Conservation (phyloP, 2,329 filamentous ascomycete genomes). For the Exophiala xenobiotica region DNA sequence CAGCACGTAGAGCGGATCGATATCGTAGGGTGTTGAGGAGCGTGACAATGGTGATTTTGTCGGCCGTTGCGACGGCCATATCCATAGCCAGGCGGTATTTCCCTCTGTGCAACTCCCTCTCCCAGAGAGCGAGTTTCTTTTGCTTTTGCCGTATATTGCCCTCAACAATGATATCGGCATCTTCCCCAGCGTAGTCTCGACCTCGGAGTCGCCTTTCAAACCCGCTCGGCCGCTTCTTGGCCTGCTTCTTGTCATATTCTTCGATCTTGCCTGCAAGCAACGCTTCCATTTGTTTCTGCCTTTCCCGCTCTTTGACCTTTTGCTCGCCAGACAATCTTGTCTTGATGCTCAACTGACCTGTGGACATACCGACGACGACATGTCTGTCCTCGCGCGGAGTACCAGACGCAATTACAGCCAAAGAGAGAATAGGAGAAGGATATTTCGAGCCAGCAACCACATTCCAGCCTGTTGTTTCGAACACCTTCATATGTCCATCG, state of each 20-base stretch:
- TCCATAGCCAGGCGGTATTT: constrained; percentile 78
- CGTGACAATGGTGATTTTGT: constrained; percentile 67
- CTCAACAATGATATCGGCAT: constrained; percentile 84
- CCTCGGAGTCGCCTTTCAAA: constrained; percentile 64
- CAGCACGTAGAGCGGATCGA: constrained; percentile 77
- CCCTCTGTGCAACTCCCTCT: constrained; percentile 74
- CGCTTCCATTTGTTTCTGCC: constrained; percentile 81
- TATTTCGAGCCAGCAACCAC: constrained; percentile 95
- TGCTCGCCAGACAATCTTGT: constrained; percentile 84
- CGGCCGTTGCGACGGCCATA: constrained; percentile 63
- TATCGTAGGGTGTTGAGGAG: constrained; percentile 82
- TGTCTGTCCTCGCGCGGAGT: constrained; percentile 78
- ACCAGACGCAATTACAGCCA: constrained; percentile 72
- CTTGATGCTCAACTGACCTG: constrained; percentile 83
- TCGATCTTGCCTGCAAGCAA: constrained; percentile 75
- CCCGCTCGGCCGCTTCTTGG: constrained; percentile 59
- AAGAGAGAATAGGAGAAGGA: constrained; percentile 80
- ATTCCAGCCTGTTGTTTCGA: constrained; percentile 92
- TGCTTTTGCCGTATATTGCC: constrained; percentile 64
- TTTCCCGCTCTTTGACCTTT: constrained; percentile 71
- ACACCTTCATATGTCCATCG: constrained; percentile 96
- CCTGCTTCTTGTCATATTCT: constrained; percentile 69
- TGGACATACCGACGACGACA: constrained; percentile 91
- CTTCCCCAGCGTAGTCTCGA: constrained; percentile 79
- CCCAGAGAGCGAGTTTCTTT: constrained; percentile 73